phyloP scores from a whole-genome alignment of 2,329 filamentous ascomycete species.

The Colletotrichum agaves region DNA sequence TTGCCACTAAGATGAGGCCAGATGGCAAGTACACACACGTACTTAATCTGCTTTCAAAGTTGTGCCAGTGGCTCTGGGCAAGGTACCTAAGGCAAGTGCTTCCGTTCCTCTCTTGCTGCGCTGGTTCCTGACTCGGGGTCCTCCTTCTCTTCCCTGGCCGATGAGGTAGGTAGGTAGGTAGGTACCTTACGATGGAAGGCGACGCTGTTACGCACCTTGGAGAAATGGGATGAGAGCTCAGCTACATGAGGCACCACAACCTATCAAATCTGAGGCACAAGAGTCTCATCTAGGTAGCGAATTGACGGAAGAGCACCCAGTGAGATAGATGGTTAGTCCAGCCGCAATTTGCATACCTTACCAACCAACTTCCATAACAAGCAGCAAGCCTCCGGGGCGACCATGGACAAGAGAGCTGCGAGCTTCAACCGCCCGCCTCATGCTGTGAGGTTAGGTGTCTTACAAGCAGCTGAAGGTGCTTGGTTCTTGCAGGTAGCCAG shows the following conservation, averaged over 20 bases:
- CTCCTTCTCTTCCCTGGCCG: not conserved
- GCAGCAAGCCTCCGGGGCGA: not conserved
- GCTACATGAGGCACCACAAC: too few species aligned
- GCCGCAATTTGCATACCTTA: not conserved
- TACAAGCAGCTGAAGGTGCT: not conserved
- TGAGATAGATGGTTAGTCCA: not conserved
- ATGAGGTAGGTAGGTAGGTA: too few species aligned
- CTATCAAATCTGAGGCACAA: not conserved
- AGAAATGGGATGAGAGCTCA: not conserved
- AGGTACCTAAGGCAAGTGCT: conserved; percentile 22
- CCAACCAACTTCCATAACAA: not conserved
- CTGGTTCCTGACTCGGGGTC: conserved; percentile 14
- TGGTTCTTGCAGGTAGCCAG: conserved; percentile 7
- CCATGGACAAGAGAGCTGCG: conserved; percentile 25
- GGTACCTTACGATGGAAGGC: too few species aligned
- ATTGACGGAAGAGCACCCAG: not conserved
- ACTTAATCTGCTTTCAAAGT: not conserved
- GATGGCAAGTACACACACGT: conserved; percentile 5
- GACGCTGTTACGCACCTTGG: conserved; percentile 18
- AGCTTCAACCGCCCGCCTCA: not conserved
- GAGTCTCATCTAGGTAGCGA: not conserved
- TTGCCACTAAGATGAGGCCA: not conserved
- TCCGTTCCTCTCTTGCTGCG: not conserved
- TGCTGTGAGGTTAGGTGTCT: too few species aligned
- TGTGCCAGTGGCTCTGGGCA: not conserved